phyloP scores from a whole-genome alignment of 1,139 yeast species.

The Saccharomyces hybrid region DNA sequence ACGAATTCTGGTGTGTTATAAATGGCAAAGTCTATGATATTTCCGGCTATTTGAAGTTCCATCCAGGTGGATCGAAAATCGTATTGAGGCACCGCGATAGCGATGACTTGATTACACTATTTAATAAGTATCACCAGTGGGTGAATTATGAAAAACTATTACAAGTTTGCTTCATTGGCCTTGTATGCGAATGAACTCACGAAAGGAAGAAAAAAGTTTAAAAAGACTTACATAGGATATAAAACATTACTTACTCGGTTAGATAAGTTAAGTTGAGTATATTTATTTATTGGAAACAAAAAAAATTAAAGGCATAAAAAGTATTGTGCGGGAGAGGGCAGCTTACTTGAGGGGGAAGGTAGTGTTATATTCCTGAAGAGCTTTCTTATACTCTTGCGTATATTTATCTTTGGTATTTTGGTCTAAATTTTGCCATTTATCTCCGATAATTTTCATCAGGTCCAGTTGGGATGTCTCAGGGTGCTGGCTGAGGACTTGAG shows the following conservation, averaged over 20 bases:
- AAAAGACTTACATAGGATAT: neutral
- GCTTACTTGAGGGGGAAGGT: neutral
- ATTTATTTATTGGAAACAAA: neutral
- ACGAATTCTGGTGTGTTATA: slow-evolving; percentile 82
- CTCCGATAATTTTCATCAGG: slow-evolving; percentile 18
- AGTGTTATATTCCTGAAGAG: slow-evolving; percentile 8
- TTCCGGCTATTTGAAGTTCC: slow-evolving; percentile 73
- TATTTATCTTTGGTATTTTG: slow-evolving; percentile 15
- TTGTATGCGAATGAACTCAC: neutral
- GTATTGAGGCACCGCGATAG: slow-evolving; percentile 71
- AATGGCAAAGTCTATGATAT: slow-evolving; percentile 78
- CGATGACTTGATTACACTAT: slow-evolving; percentile 70
- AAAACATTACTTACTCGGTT: neutral
- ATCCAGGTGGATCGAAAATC: slow-evolving; percentile 87
- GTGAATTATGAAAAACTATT: slow-evolving; percentile 78
- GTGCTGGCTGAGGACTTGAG: slow-evolving; percentile 11
- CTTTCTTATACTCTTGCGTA: slow-evolving; percentile 15
- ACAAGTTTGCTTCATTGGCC: slow-evolving; percentile 69
- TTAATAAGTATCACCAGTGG: slow-evolving; percentile 82
- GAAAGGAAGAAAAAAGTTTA: neutral
- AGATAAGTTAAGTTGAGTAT: neutral
- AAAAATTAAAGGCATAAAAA: neutral
- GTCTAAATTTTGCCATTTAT: slow-evolving; percentile 20
- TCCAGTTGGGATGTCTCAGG: slow-evolving; percentile 19
- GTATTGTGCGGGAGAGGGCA: neutral